Percentiles rank a stretch among this genome's conserved stretches.
These are phyloP conservation scores for Kluyveromyces aestuarii DNA, from an alignment of 805 yeast species.

Conservation along the genomic window DNA sequence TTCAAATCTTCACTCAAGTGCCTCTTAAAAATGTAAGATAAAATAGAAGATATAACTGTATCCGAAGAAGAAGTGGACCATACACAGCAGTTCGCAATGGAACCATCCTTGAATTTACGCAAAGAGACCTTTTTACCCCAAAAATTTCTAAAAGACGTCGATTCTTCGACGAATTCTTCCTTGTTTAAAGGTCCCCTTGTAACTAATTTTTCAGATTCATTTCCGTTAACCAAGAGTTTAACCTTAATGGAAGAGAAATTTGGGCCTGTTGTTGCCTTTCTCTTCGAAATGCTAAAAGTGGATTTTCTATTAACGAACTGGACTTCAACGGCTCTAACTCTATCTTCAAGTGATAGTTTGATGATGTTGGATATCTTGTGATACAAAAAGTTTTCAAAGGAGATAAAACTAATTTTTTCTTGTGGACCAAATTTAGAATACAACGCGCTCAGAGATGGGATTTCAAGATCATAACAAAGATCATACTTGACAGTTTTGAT, in stretches of 20 bases:
- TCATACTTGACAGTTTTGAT: constrained; percentile 57
- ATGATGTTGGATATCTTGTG: constrained; percentile 53
- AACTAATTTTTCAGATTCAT: constrained; percentile 69
- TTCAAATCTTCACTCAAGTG: constrained; percentile 44
- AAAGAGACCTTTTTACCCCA: constrained; percentile 87
- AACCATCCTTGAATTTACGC: constrained; percentile 88
- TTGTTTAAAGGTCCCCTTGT: constrained; percentile 77
- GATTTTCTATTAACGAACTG: constrained; percentile 24
- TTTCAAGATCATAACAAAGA: constrained; percentile 37
- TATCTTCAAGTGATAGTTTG: constrained; percentile 46
- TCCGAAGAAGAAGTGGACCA: constrained; percentile 56
- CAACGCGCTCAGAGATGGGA: constrained; percentile 33
- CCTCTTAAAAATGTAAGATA: constrained; percentile 49
- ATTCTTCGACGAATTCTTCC: constrained; percentile 41
- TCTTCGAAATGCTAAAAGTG: constrained; percentile 33
- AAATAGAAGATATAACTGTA: constrained; percentile 57
- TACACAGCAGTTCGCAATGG: constrained; percentile 81
- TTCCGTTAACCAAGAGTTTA: constrained; percentile 62
- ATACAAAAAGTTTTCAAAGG: constrained; percentile 56
- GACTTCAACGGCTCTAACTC: constrained; percentile 30
- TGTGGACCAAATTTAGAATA: constrained; percentile 49
- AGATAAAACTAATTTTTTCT: constrained; percentile 63
- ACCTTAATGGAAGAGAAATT: constrained; percentile 35
- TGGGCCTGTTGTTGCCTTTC: constrained; percentile 38
- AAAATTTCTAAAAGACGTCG: constrained; percentile 63